A percentile compares a stretch with the other conserved stretches of the same genome.
These are phyloP conservation scores for Geotrichum ghanense DNA, from an alignment of 805 yeast species.

Conservation along the genomic window DNA sequence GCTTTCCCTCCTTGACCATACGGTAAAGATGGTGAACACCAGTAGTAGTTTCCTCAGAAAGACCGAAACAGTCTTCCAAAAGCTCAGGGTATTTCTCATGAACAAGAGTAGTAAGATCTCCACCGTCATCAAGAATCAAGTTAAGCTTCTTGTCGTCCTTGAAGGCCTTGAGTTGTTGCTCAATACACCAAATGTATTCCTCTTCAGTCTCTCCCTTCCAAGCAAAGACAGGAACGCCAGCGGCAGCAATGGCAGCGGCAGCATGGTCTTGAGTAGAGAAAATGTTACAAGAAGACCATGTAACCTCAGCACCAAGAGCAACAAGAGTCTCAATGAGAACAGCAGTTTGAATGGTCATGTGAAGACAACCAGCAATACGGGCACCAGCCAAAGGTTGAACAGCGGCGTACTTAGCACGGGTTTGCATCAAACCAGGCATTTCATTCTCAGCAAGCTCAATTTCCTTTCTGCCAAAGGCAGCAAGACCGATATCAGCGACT, in stretches of 20 bases:
- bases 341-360: conserved; percentile 99
- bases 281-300: conserved; percentile 99
- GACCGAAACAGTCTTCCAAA: conserved; percentile 89
- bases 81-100: conserved; percentile 98
- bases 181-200: conserved; percentile 98
- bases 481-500: conserved; percentile 95
- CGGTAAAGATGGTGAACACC: conserved; percentile 99
- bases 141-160: conserved; percentile 90
- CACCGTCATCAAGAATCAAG: conserved; percentile 98
- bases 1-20: conserved; percentile 76
- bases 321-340: conserved; percentile 94
- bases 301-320: conserved; percentile 98
- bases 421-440: conserved; percentile 99
- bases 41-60: conserved; percentile 98
- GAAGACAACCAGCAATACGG: conserved; percentile 97
- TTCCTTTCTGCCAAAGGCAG: conserved; percentile 99
- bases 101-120: conserved; percentile 92
- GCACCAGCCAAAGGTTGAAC: conserved; percentile 97
- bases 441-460: conserved; percentile 98
- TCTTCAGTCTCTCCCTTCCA: conserved; percentile 99
- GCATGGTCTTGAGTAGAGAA: conserved; percentile 99
- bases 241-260: conserved; percentile 98
- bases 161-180: conserved; percentile 97
- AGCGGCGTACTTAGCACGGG: conserved; percentile 83
- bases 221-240: conserved; percentile 98